phyloP scores from a whole-genome alignment of 2,329 filamentous ascomycete genomes.

The Podosphaera aphanis region DNA sequence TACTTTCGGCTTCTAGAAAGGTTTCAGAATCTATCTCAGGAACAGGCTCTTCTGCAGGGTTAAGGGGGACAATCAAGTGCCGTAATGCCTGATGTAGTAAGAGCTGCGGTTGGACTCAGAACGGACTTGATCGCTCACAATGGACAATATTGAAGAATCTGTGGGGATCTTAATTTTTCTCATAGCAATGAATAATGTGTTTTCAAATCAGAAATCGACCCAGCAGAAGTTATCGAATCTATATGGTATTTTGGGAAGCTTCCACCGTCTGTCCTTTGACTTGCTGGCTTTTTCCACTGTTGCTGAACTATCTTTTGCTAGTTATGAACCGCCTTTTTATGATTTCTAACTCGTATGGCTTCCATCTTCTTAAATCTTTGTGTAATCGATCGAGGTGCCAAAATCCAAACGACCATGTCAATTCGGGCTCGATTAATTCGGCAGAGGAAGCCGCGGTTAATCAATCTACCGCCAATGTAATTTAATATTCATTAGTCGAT shows the following conservation, averaged over 20 bases:
- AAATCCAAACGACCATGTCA: not conserved
- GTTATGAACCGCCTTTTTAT: not conserved
- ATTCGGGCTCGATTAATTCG: not conserved
- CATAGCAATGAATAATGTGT: too few species aligned
- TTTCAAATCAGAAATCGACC: too few species aligned
- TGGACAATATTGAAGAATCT: too few species aligned
- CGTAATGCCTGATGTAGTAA: too few species aligned
- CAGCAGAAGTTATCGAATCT: not conserved
- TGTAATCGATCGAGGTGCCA: not conserved
- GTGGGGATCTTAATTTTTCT: too few species aligned
- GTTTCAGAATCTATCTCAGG: conserved; percentile 1
- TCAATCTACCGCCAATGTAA: not conserved
- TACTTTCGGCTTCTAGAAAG: too few species aligned
- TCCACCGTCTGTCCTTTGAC: not conserved
- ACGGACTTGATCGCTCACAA: not conserved
- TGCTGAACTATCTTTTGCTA: not conserved
- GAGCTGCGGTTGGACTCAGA: too few species aligned
- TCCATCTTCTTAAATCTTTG: not conserved
- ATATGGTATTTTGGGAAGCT: not conserved
- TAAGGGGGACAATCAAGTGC: too few species aligned
- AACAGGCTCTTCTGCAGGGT: too few species aligned
- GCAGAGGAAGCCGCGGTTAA: not conserved
- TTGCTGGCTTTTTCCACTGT: not conserved
- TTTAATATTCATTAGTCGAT: not conserved
- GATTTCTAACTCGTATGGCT: not conserved